Conservation (phyloP, 169 alveolate species). For the Plasmodium relictum region DNA sequence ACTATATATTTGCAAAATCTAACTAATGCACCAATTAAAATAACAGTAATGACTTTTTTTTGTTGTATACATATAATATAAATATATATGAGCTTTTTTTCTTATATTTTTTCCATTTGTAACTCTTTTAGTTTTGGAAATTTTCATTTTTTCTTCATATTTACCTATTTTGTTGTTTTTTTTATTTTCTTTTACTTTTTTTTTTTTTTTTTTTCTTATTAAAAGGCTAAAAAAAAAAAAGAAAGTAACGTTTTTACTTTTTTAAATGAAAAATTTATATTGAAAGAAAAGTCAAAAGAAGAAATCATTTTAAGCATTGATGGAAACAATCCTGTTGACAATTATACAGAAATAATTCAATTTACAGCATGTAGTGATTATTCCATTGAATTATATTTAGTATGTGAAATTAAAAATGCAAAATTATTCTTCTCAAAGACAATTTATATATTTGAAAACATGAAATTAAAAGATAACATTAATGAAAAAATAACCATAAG, state of each 20-base stretch:
- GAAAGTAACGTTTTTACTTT: constrained; percentile 35
- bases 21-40: constrained; percentile 55
- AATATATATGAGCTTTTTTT: not conserved
- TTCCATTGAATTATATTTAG: constrained; percentile 35
- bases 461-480: constrained; percentile 47
- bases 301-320: constrained; percentile 23
- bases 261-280: constrained; percentile 32
- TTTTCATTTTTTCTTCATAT: not conserved
- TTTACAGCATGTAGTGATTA: constrained; percentile 74
- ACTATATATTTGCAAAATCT: constrained; percentile 40
- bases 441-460: constrained; percentile 51
- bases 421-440: constrained; percentile 27
- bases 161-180: not conserved
- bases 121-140: not conserved
- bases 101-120: not conserved
- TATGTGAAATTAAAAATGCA: constrained; percentile 64
- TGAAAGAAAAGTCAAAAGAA: constrained; percentile 34
- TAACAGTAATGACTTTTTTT: constrained; percentile 3
- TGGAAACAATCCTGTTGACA: constrained; percentile 52
- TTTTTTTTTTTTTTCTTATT: not conserved
- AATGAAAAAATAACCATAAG: constrained; percentile 64
- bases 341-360: constrained; percentile 52
- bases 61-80: not conserved
- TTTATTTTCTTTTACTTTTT: constrained; percentile 1
- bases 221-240: constrained; percentile 48